Conservation (phyloP, 2,329 filamentous ascomycete genomes). For the Pseudogymnoascus sp. region DNA sequence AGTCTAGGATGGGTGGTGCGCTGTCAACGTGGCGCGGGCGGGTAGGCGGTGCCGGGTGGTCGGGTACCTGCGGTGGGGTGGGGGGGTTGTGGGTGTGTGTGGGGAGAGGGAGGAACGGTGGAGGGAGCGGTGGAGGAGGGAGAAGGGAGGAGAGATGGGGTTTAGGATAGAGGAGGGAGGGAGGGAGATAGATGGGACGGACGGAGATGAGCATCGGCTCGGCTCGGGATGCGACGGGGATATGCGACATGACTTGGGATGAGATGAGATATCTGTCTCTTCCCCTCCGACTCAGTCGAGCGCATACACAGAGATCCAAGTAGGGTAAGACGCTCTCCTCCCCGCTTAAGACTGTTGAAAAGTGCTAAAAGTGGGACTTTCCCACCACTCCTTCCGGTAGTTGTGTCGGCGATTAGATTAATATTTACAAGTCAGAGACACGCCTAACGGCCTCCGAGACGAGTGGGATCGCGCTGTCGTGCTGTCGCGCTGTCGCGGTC, state of each 20-base stretch:
- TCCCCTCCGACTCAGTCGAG: too few relatives aligned
- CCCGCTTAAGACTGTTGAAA: not conserved
- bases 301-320: too few relatives aligned
- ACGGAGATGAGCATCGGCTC: not conserved
- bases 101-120: too few relatives aligned
- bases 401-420: not conserved
- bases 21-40: slow-evolving; percentile 26
- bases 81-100: too few relatives aligned
- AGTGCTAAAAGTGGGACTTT: not conserved
- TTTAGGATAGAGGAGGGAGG: slow-evolving; percentile 10
- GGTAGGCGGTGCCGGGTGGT: too few relatives aligned
- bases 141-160: too few relatives aligned
- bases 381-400: not conserved
- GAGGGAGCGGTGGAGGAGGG: too few relatives aligned
- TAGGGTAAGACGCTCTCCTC: not conserved
- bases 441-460: not conserved
- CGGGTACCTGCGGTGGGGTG: too few relatives aligned
- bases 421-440: not conserved
- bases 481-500: not conserved
- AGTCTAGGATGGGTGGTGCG: too few relatives aligned
- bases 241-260: too few relatives aligned
- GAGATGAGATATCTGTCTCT: too few relatives aligned
- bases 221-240: too few relatives aligned
- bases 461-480: not conserved
- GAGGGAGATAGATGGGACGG: not conserved